Evolutionary conservation across 495 filamentous ascomycete species (phyloP).

Genomic region (Hypoxylon fuscum): DNA sequence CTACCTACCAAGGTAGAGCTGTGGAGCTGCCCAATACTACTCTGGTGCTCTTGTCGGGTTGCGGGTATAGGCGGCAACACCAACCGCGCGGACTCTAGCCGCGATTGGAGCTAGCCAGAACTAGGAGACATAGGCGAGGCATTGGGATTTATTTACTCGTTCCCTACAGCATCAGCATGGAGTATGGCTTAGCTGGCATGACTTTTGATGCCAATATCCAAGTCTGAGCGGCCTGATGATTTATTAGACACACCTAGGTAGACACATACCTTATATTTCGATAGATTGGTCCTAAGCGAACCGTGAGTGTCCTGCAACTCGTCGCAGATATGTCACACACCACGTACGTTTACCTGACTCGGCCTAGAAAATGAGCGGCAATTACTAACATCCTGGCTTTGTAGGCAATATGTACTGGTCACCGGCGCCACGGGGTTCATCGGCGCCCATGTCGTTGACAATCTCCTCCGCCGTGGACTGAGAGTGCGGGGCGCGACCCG

Average conservation of each 20-base stretch:
- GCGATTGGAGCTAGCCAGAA: neutral
- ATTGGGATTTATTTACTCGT: neutral
- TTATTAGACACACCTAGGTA: neutral
- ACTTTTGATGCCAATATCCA: neutral
- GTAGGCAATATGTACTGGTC: slow-evolving; percentile 47
- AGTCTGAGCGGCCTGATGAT: no score
- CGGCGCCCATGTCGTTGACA: slow-evolving; percentile 22
- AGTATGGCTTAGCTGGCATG: neutral
- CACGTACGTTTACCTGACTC: neutral
- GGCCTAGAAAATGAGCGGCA: neutral
- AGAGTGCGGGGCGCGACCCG: slow-evolving; percentile 25
- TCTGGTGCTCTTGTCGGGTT: neutral
- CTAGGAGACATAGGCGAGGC: neutral
- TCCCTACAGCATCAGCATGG: neutral
- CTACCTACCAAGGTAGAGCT: neutral
- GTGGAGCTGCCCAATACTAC: neutral
- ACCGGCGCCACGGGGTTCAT: slow-evolving; percentile 38
- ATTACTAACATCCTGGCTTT: neutral
- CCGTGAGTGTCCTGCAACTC: neutral
- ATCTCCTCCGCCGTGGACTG: slow-evolving; percentile 6
- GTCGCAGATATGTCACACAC: neutral
- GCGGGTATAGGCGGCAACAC: neutral
- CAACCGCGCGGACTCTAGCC: neutral
- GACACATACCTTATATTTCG: neutral
- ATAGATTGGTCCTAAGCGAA: neutral